Base-by-base conservation (phyloP, 2,329 filamentous ascomycete genomes). In the Ilyonectria mors-panacis region DNA sequence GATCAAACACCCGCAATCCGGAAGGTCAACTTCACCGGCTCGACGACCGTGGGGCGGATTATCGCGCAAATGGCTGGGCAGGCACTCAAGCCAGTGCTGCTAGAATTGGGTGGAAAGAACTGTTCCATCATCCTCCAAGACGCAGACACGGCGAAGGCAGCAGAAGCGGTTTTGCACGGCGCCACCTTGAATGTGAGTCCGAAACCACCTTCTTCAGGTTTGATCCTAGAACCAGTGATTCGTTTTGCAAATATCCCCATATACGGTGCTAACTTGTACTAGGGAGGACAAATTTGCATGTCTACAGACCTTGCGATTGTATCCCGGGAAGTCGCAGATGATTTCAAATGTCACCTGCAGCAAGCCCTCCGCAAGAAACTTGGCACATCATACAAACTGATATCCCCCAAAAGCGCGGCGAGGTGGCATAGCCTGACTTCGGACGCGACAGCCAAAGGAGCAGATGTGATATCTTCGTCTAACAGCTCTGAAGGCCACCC, bases 21-120 rank as follows among this genome's bases (percentile, higher is more conserved):
- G 17, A 84, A 82, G 59, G 72, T 78, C 51, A 82, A 81, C 56
- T 84, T 85, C 65, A 85, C 81, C 0, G 82, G 83, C 7, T 78
- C 73, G 4, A 79, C 80, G 2, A 67, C 72, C 2, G 80, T 83
- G 1, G 82, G 83, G 2, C 66, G 77, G 6, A 73, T 77, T 5
- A 81, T 84, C 53, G 80, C 77, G 4, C 67, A 68, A 1, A 75
- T 71, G 26, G 80, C 81, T 2, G 81, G 76, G 0, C 21, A 45
- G 17, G 26, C 35, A 19, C 75, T 84, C 19, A 84, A 83, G 66
- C 81, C 81, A 7, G 76, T 80, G 3, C 73, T 82, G 2, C n/a
- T 68, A 3, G 66, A 68, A 70, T 83, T 83, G 5, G 83, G 83
- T 8, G 82, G 82, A 8, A 84, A 84, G 69, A 78, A 77, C 17